These are phyloP conservation scores for Epithemia pelagica DNA, from an alignment of 108 stramenopile genomes.

Conservation along the genomic window DNA sequence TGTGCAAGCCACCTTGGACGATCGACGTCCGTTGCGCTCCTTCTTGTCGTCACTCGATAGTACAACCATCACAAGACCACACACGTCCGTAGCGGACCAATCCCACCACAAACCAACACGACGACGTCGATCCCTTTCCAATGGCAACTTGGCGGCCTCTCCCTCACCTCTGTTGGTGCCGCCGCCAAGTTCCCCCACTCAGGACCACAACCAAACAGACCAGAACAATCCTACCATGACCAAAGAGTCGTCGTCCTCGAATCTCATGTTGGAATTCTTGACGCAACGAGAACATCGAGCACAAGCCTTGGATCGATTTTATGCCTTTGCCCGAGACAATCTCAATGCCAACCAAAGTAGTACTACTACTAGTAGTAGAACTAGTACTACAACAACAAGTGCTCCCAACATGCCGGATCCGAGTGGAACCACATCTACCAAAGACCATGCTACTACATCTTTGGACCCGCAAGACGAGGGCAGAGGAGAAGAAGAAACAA, in stretches of 20 bases:
- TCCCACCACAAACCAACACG: too few species aligned
- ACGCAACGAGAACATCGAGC: constrained; percentile 32
- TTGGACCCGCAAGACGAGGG: too few species aligned
- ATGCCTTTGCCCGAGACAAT: constrained; percentile 56
- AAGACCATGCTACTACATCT: too few species aligned
- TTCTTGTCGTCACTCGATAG: too few species aligned
- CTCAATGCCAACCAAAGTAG: background rate
- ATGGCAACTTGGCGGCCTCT: too few species aligned
- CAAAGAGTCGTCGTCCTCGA: background rate
- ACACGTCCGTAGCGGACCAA: too few species aligned
- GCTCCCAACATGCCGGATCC: constrained; percentile 57
- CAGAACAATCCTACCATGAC: background rate
- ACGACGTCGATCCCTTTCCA: too few species aligned
- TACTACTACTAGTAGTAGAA: background rate
- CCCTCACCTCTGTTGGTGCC: too few species aligned
- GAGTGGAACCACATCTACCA: too few species aligned
- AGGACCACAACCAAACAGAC: background rate
- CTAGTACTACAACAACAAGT: constrained; percentile 6
- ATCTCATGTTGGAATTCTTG: background rate
- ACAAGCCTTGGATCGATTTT: constrained; percentile 74
- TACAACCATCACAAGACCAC: too few species aligned
- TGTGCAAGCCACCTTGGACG: constrained; percentile 12
- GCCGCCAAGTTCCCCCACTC: too few species aligned
- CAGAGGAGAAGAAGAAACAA: background rate
- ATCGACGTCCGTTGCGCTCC: constrained; percentile 12